A percentile compares a stretch with the other conserved stretches of the same genome.
Evolutionary conservation across 225 moss, liverwort and hornwort species (phyloP).

Genomic region (Marchantia polymorpha): DNA sequence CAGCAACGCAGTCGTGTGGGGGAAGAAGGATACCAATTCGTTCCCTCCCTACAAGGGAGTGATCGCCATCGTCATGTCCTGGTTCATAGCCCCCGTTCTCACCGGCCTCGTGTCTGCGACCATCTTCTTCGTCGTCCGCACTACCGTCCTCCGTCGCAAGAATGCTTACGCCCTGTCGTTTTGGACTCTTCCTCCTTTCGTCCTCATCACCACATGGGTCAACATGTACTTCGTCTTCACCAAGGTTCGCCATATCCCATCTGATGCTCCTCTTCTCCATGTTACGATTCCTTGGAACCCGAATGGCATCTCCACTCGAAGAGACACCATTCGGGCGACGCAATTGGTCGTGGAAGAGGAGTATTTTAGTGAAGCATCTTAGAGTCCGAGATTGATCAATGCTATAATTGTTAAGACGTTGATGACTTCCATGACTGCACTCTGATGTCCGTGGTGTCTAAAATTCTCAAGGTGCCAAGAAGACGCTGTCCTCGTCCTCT

Average conservation of each 20-base stretch:
- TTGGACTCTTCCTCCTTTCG: slow-evolving; percentile 64
- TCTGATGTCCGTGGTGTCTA: neutral
- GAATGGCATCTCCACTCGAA: neutral
- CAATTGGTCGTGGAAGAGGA: neutral
- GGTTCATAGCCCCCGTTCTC: slow-evolving; percentile 66
- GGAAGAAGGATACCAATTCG: slow-evolving; percentile 39
- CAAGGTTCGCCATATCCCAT: slow-evolving; percentile 38
- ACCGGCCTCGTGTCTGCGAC: slow-evolving; percentile 37
- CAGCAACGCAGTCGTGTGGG: slow-evolving; percentile 57
- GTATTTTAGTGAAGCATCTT: too few relatives aligned
- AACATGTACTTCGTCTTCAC: slow-evolving; percentile 81
- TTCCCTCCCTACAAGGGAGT: slow-evolving; percentile 76
- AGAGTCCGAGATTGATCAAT: too few relatives aligned
- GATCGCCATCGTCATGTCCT: slow-evolving; percentile 54
- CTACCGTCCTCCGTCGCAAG: slow-evolving; percentile 52
- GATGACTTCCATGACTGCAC: too few relatives aligned
- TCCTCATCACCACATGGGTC: slow-evolving; percentile 54
- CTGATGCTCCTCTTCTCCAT: slow-evolving; percentile 44
- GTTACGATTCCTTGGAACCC: too few relatives aligned
- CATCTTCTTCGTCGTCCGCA: slow-evolving; percentile 43
- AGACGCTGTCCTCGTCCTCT: slow-evolving; percentile 20
- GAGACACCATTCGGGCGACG: neutral
- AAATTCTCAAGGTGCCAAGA: slow-evolving; percentile 51
- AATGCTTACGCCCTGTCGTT: slow-evolving; percentile 52
- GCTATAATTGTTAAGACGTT: too few relatives aligned